A percentile compares a stretch with the other conserved stretches of the same genome.
phyloP scores from a whole-genome alignment of 495 filamentous ascomycete genomes.

The Daldinia loculata region DNA sequence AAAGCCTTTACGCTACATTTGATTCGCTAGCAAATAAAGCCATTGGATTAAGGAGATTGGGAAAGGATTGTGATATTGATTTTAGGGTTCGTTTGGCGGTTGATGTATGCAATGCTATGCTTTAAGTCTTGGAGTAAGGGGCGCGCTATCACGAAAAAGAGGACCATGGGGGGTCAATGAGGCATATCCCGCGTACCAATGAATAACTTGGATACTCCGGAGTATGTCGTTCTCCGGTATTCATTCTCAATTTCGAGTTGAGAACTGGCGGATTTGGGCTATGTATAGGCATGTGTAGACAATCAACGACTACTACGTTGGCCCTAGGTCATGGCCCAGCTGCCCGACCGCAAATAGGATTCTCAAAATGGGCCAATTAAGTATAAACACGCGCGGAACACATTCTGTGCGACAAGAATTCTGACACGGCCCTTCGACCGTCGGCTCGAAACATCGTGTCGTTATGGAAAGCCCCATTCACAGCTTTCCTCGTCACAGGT shows the following conservation, averaged over 20 bases:
- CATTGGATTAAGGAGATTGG: no score
- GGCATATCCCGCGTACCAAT: neutral
- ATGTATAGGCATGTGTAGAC: no score
- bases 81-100: no score
- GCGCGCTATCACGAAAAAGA: neutral
- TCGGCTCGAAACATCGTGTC: slow-evolving; percentile 55
- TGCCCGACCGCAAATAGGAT: slow-evolving; percentile 1
- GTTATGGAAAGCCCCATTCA: slow-evolving; percentile 56
- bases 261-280: no score
- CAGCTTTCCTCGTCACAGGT: slow-evolving; percentile 48
- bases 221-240: neutral
- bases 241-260: neutral
- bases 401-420: slow-evolving; percentile 42
- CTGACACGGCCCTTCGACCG: slow-evolving; percentile 53
- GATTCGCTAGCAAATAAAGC: no score
- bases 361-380: slow-evolving; percentile 15
- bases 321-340: neutral
- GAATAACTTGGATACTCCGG: neutral
- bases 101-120: neutral
- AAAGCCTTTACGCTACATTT: no score
- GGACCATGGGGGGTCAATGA: neutral
- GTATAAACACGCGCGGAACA: slow-evolving; percentile 25
- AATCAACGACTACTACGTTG: neutral
- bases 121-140: neutral
- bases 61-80: no score